Conservation (phyloP, 225 moss, liverwort and hornwort genomes). For the Ulota crispa region DNA sequence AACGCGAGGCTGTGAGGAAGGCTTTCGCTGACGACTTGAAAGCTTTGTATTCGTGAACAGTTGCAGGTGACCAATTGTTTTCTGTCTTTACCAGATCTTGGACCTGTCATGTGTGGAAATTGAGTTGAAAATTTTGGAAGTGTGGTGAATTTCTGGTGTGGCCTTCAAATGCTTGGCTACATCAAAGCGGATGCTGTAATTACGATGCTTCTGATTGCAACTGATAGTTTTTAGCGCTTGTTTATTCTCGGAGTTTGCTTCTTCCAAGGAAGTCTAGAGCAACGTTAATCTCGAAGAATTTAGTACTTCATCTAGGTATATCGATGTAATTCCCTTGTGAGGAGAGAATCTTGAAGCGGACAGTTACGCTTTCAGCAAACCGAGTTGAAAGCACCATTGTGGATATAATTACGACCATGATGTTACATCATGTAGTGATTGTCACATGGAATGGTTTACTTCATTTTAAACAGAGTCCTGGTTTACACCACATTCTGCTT, state of each 20-base stretch:
- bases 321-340: background rate
- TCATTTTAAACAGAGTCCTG: background rate
- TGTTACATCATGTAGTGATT: background rate
- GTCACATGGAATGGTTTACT: background rate
- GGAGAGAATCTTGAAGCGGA: background rate
- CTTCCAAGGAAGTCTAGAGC: background rate
- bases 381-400: background rate
- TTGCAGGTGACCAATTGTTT: background rate
- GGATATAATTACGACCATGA: background rate
- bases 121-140: background rate
- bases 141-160: background rate
- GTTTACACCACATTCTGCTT: too few relatives aligned
- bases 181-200: background rate
- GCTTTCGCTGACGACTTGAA: constrained; percentile 73
- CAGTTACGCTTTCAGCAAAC: background rate
- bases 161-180: background rate
- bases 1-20: constrained; percentile 80
- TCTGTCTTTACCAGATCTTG: background rate
- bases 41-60: constrained; percentile 59
- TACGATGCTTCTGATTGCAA: background rate
- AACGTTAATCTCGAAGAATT: background rate
- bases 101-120: constrained; percentile 1
- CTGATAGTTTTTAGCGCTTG: background rate
- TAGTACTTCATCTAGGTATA: background rate
- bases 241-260: constrained; percentile 10